Evolutionary conservation across 495 filamentous ascomycete genomes (phyloP).

Genomic region (Penicillium waksmanii): DNA sequence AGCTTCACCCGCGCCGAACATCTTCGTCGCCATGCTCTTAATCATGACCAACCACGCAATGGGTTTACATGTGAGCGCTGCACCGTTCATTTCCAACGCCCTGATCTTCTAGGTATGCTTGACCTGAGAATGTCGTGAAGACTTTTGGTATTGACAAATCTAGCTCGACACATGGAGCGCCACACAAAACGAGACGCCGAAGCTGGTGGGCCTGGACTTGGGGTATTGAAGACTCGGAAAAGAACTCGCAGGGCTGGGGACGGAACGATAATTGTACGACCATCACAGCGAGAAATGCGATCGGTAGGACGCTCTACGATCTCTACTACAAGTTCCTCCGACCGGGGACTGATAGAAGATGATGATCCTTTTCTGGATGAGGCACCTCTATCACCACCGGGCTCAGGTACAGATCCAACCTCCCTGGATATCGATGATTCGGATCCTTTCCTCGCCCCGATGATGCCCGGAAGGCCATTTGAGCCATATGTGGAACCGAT

Average conservation of each 20-base stretch:
- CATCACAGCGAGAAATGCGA: slow-evolving; percentile 32
- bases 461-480: slow-evolving; percentile 40
- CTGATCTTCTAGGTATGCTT: slow-evolving; percentile 55
- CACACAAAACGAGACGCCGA: slow-evolving; percentile 64
- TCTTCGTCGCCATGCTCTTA: slow-evolving; percentile 60
- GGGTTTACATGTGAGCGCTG: slow-evolving; percentile 60
- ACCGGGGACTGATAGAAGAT: slow-evolving; percentile 22
- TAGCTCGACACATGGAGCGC: slow-evolving; percentile 61
- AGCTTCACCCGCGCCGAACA: slow-evolving; percentile 63
- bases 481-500: slow-evolving; percentile 43
- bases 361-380: slow-evolving; percentile 22
- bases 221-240: slow-evolving; percentile 63
- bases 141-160: background rate
- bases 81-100: slow-evolving; percentile 59
- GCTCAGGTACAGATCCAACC: slow-evolving; percentile 32
- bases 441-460: slow-evolving; percentile 38
- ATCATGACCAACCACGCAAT: slow-evolving; percentile 51
- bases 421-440: slow-evolving; percentile 30
- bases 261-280: slow-evolving; percentile 55
- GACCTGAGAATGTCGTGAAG: background rate
- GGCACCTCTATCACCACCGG: slow-evolving; percentile 36
- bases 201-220: slow-evolving; percentile 60
- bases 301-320: slow-evolving; percentile 12
- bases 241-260: slow-evolving; percentile 59
- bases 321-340: slow-evolving; percentile 20